Percentiles rank a stretch among this genome's conserved stretches.
phyloP scores from a whole-genome alignment of 768 basidiomycete genomes.

The Mycena rebaudengoi region DNA sequence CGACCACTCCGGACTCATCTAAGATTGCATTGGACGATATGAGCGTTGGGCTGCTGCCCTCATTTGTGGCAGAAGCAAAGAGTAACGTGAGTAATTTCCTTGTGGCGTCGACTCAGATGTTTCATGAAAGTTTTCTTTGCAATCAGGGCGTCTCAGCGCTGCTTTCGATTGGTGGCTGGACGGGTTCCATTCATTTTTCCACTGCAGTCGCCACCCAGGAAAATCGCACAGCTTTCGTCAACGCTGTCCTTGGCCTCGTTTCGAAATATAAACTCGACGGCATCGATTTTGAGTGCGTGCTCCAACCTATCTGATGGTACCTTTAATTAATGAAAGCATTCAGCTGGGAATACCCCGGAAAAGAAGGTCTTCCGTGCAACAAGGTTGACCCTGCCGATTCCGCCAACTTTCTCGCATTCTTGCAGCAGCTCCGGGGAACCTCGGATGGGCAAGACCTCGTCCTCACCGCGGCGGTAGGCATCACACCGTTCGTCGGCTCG shows the following conservation, averaged over 20 bases:
- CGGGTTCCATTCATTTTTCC: conserved; percentile 70
- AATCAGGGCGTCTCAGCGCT: conserved; percentile 62
- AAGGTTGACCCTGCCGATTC: conserved; percentile 68
- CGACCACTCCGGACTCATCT: conserved; percentile 49
- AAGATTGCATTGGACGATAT: conserved; percentile 47
- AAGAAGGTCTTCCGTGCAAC: conserved; percentile 77
- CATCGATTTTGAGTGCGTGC: conserved; percentile 76
- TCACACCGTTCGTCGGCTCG: conserved; percentile 70
- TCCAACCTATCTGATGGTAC: too few species aligned
- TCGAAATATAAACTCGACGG: conserved; percentile 62
- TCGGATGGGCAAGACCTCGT: conserved; percentile 64
- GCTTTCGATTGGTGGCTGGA: conserved; percentile 75
- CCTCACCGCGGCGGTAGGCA: conserved; percentile 76
- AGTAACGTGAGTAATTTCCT: conserved; percentile 45
- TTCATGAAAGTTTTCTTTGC: neutral
- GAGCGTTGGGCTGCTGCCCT: conserved; percentile 56
- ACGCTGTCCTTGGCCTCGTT: conserved; percentile 59
- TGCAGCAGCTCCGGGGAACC: conserved; percentile 70
- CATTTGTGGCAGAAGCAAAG: conserved; percentile 61
- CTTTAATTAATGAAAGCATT: too few species aligned
- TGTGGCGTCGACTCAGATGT: conserved; percentile 29
- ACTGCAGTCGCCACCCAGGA: conserved; percentile 58
- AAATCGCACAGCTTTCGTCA: conserved; percentile 68
- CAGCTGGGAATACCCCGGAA: conserved; percentile 89
- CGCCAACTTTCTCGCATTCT: conserved; percentile 80